A percentile compares a stretch with the other conserved stretches of the same genome.
Evolutionary conservation across 2,329 filamentous ascomycete species (phyloP).

Genomic region (Penicillium sp.): DNA sequence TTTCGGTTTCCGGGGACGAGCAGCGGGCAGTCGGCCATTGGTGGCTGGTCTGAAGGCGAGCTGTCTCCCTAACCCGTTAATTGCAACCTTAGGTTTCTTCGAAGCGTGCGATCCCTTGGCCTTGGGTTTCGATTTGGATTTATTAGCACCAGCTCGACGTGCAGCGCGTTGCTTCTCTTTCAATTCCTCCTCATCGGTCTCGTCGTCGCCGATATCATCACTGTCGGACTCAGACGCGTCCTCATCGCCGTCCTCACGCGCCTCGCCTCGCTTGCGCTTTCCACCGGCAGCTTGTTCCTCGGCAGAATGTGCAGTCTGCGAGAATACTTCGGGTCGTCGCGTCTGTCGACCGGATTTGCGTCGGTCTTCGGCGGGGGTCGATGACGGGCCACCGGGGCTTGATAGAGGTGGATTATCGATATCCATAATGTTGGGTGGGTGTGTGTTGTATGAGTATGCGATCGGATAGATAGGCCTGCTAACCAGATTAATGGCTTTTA

Average conservation of each 20-base stretch:
- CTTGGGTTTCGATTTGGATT: conserved; percentile 42
- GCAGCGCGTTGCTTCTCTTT: conserved; percentile 44
- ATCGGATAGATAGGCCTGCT: background rate
- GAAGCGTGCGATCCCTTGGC: conserved; percentile 38
- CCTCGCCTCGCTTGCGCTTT: conserved; percentile 54
- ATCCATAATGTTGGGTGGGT: conserved; percentile 18
- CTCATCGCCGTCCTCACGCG: conserved; percentile 37
- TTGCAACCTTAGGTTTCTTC: conserved; percentile 59
- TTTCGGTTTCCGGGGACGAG: conserved; percentile 52
- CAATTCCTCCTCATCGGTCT: conserved; percentile 52
- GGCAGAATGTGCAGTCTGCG: conserved; percentile 36
- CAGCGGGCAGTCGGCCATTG: conserved; percentile 45
- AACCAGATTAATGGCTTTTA: background rate
- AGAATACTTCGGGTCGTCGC: conserved; percentile 46
- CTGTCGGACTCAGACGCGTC: conserved; percentile 41
- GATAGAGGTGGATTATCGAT: conserved; percentile 17
- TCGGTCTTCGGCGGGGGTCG: conserved; percentile 34
- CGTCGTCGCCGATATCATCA: conserved; percentile 38
- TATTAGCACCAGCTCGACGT: conserved; percentile 35
- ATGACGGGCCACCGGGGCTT: conserved; percentile 14
- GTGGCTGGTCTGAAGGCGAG: conserved; percentile 57
- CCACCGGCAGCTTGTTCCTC: conserved; percentile 29
- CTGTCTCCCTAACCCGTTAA: conserved; percentile 46
- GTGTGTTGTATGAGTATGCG: conserved; percentile 4
- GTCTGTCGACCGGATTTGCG: conserved; percentile 48